Evolutionary conservation across 306 rosid genomes (phyloP), one percentile per base, ranked within the genome.

Genomic region (Vigna hirtella): DNA sequence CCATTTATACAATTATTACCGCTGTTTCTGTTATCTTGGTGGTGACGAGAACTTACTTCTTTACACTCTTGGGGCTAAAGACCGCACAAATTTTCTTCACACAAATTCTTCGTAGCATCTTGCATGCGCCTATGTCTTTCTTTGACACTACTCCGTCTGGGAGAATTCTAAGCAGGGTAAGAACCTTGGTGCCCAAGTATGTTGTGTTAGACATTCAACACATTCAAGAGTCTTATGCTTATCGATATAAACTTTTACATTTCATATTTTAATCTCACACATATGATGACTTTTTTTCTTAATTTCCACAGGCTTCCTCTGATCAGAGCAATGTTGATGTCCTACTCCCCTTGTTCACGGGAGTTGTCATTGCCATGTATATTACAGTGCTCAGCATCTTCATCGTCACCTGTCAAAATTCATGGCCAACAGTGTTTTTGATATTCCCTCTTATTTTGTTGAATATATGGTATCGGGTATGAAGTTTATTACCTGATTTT

Each of bases 61-160:
- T 74, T 30, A 68, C 88, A 9, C 9, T 73, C 55, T 1, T 90
- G 81, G 91, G 92, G 79, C 96, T 93, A 38, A 77, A 75, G 84
- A 93, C 97, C 0, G 89, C 92, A 30, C 89, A 84, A 56, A 43
- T 73, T 72, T 89, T 90, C 88, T 93, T 93, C 86, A 30, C 78
- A 1, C 85, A 85, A 81, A 93, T 90, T 64, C 86, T 93, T 65
- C 22, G 75, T 65, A 80, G 96, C 88, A 85, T 93, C 80, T 77
- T 89, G 63, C 97, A 83, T 80, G 97, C 97, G 9, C 96, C 96
- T 66, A 90, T 93, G 96, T 86, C 97, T 70, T 93, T 93, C 83
- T 93, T 93, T 26, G 97, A 93, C 73, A 93, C 96, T 36, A 93
- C 97, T 1, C 97, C 97, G 36, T 93, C 97, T 0, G 97, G 97